Conservation (phyloP, 2,329 filamentous ascomycete species). For the Sporothrix dimorphospora region DNA sequence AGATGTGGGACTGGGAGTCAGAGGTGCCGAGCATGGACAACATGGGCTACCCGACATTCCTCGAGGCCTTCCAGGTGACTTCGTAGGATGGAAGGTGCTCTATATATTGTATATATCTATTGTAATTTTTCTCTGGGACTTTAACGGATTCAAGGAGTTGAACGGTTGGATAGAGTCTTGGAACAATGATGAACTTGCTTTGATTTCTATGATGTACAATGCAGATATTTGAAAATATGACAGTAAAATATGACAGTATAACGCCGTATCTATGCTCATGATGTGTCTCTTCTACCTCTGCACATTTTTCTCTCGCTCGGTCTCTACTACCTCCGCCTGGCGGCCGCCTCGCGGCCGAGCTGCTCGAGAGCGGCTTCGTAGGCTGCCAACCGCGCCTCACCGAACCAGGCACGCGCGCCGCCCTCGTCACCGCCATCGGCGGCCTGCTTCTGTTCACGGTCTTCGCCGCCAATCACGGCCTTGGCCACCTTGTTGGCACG, state of each 20-base stretch:
- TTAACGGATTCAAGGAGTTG: background rate
- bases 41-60: conserved; percentile 30
- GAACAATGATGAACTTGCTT: background rate
- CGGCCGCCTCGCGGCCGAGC: conserved; percentile 64
- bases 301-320: too few relatives aligned
- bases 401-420: conserved; percentile 45
- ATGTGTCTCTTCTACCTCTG: background rate
- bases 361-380: conserved; percentile 63
- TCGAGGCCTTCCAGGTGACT: conserved; percentile 20
- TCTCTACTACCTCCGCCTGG: conserved; percentile 35
- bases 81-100: background rate
- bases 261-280: conserved; percentile 9
- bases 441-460: background rate
- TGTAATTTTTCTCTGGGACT: background rate
- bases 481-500: conserved; percentile 52
- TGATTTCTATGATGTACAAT: background rate
- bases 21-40: conserved; percentile 28
- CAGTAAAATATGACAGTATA: background rate
- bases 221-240: background rate
- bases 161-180: too few relatives aligned
- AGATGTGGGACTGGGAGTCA: conserved; percentile 29
- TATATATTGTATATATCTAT: background rate
- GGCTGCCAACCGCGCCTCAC: conserved; percentile 49
- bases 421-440: conserved; percentile 37
- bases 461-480: conserved; percentile 43